phyloP scores from a whole-genome alignment of 768 basidiomycete species.

The Mycena filopes region DNA sequence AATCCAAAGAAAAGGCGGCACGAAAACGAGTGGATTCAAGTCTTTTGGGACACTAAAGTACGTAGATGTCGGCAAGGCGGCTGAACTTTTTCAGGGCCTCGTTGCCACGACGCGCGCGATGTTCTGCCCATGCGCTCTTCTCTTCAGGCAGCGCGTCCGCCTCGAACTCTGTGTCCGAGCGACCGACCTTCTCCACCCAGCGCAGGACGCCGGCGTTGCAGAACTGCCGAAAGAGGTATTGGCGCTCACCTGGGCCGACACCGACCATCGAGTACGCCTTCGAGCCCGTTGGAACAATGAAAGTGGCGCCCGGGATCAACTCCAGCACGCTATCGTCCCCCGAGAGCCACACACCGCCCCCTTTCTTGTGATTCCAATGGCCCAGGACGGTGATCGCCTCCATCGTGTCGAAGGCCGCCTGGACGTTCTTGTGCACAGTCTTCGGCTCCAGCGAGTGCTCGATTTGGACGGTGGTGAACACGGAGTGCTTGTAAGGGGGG shows the following conservation, averaged over 20 bases:
- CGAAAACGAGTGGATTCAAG: too few species aligned
- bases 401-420: not conserved
- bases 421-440: not conserved
- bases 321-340: not conserved
- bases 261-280: not conserved
- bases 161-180: not conserved
- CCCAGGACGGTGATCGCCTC: constrained; percentile 2
- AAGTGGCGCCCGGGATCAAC: not conserved
- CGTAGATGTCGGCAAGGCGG: not conserved
- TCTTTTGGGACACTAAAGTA: not conserved
- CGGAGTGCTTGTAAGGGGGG: not conserved
- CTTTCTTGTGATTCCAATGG: not conserved
- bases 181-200: not conserved
- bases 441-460: too few species aligned
- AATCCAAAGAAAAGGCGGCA: too few species aligned
- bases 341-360: not conserved
- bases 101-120: not conserved
- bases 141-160: not conserved
- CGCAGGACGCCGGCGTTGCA: not conserved
- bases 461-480: not conserved
- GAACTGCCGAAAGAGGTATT: not conserved
- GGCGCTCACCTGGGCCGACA: not conserved
- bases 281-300: not conserved
- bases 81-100: not conserved
- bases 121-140: not conserved